phyloP scores from a whole-genome alignment of 2,329 filamentous ascomycete species.

The Rosellinia necatrix region DNA sequence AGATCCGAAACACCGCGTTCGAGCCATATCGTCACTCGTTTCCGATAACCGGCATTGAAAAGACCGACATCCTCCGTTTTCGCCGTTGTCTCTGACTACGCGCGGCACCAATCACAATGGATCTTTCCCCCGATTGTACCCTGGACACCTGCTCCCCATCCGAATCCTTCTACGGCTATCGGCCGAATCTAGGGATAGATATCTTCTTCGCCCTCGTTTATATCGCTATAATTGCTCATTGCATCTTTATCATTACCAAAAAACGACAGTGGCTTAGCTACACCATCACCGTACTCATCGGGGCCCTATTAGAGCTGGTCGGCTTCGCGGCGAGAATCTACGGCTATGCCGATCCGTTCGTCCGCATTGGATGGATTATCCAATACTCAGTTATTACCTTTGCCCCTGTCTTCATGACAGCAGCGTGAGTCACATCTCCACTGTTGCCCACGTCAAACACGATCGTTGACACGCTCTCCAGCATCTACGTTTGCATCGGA shows the following conservation, averaged over 20 bases:
- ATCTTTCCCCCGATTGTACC: slow-evolving; percentile 10
- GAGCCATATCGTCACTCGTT: not conserved
- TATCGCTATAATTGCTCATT: not conserved
- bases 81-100: not conserved
- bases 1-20: not conserved
- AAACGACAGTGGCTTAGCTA: slow-evolving; percentile 21
- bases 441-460: not conserved
- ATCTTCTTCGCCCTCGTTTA: slow-evolving; percentile 27
- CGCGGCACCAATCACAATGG: not conserved
- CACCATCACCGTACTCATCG: slow-evolving; percentile 19
- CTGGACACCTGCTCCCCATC: slow-evolving; percentile 18
- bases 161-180: slow-evolving; percentile 25
- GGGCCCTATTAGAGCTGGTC: slow-evolving; percentile 19
- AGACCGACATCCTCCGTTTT: not conserved
- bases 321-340: slow-evolving; percentile 17
- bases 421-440: slow-evolving; percentile 16
- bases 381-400: slow-evolving; percentile 25
- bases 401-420: slow-evolving; percentile 25
- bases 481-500: slow-evolving; percentile 27
- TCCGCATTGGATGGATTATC: slow-evolving; percentile 18
- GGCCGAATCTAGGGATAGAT: slow-evolving; percentile 27
- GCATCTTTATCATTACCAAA: slow-evolving; percentile 4
- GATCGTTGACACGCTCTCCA: not conserved
- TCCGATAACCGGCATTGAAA: not conserved
- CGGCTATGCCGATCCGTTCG: slow-evolving; percentile 22